Percentiles rank a stretch among this genome's conserved stretches.
These are phyloP conservation scores for Dissoconium aciculare DNA, from an alignment of 2,329 filamentous ascomycete species.

Conservation along the genomic window DNA sequence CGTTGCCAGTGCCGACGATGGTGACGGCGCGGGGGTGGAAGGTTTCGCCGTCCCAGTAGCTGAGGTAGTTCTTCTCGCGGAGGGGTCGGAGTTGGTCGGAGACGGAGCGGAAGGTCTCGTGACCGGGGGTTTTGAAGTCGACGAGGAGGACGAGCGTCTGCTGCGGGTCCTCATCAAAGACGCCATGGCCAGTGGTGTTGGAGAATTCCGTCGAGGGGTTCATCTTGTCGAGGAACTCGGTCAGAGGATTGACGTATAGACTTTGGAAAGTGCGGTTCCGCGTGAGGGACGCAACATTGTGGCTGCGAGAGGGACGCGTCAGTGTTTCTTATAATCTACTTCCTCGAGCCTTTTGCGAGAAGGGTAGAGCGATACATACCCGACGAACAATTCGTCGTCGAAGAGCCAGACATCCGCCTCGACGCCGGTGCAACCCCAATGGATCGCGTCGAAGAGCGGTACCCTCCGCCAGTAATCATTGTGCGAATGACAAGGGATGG, in stretches of 20 bases:
- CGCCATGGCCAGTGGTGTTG: constrained; percentile 32
- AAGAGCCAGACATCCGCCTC: constrained; percentile 57
- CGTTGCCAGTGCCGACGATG: constrained; percentile 52
- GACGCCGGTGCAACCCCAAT: constrained; percentile 46
- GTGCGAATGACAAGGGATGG: constrained; percentile 49
- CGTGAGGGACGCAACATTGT: constrained; percentile 41
- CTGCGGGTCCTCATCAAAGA: constrained; percentile 32
- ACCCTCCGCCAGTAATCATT: constrained; percentile 55
- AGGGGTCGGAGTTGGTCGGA: constrained; percentile 44
- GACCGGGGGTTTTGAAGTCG: constrained; percentile 50
- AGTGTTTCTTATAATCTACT: too few species aligned
- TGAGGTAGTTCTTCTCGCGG: constrained; percentile 39
- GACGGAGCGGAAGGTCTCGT: constrained; percentile 39
- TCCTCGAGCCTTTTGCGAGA: constrained; percentile 1
- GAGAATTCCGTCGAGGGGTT: constrained; percentile 37
- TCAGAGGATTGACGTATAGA: constrained; percentile 51
- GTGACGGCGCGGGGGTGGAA: constrained; percentile 46
- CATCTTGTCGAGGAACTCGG: constrained; percentile 41
- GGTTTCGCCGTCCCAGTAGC: constrained; percentile 34
- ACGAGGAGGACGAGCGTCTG: constrained; percentile 46
- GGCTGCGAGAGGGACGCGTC: constrained; percentile 34
- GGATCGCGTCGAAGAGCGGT: constrained; percentile 46
- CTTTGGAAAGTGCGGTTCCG: constrained; percentile 42
- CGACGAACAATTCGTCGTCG: constrained; percentile 20
- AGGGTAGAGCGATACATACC: too few species aligned